Evolutionary conservation across 768 basidiomycete species (phyloP).

Genomic region (Floccularia luteovirens): DNA sequence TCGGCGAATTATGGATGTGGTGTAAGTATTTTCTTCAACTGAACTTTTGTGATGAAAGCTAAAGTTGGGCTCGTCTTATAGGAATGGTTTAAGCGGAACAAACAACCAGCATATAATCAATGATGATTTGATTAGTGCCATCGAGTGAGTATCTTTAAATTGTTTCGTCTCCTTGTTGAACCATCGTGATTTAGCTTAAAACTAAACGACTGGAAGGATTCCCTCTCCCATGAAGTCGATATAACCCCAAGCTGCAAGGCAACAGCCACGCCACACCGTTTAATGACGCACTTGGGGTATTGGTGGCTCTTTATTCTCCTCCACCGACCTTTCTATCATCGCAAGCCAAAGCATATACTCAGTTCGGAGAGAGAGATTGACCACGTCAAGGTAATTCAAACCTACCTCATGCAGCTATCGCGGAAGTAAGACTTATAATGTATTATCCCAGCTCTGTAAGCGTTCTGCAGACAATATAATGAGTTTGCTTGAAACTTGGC

Average conservation of each 20-base stretch:
- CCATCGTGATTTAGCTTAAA: slow-evolving; percentile 23
- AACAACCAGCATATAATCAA: slow-evolving; percentile 31
- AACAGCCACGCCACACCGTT: slow-evolving; percentile 42
- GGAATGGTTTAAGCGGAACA: slow-evolving; percentile 34
- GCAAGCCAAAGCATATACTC: slow-evolving; percentile 27
- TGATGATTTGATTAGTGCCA: slow-evolving; percentile 40
- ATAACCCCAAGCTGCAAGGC: slow-evolving; percentile 38
- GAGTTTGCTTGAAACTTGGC: slow-evolving; percentile 42
- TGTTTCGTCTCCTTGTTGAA: not conserved
- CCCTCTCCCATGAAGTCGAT: slow-evolving; percentile 37
- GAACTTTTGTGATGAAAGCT: not conserved
- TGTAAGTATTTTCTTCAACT: slow-evolving; percentile 27
- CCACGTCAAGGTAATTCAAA: slow-evolving; percentile 39
- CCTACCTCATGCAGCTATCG: slow-evolving; percentile 9
- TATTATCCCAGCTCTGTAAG: slow-evolving; percentile 34
- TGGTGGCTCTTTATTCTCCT: slow-evolving; percentile 57
- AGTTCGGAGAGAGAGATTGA: slow-evolving; percentile 32
- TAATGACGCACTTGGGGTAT: slow-evolving; percentile 49
- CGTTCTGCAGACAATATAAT: slow-evolving; percentile 49
- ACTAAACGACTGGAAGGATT: slow-evolving; percentile 40
- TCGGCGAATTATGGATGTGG: slow-evolving; percentile 44
- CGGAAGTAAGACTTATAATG: slow-evolving; percentile 14
- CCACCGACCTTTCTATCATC: slow-evolving; percentile 48
- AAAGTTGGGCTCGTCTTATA: slow-evolving; percentile 9
- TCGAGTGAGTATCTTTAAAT: slow-evolving; percentile 32